Base-by-base conservation (phyloP, 345 rosid genomes). In the Conringia planisiliqua region DNA sequence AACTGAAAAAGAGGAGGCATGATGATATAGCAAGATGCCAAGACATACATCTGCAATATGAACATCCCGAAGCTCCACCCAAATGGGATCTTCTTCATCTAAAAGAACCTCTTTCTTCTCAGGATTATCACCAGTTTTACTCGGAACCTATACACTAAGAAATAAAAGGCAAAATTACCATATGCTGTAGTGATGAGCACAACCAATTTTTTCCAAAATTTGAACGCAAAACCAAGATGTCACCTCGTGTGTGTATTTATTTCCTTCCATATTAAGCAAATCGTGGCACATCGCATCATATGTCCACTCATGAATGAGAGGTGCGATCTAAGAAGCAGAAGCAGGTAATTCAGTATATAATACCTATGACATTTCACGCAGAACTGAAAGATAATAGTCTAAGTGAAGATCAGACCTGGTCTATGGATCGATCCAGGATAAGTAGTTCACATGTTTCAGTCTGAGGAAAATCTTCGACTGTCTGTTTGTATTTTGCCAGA, bases 281-380 rank as follows among this genome's bases (percentile, higher is more conserved):
- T 95, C 99, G 63, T 85, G 97, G 83, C 98, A 95, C 85, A 95
- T 92, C 1, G 99, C 97, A 87, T 90, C 99, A 67, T 95, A 95
- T 10, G 99, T 95, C 99, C 99, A 95, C 86, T 95, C 99, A 77
- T 95, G 99, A 73, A 95, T 95, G 67, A 95, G 70, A 77, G 99
- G 99, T 85, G 99, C 97, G 74, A 95, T 85, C 99, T 94, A 82
- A 22, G 51, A 82, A 67, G 59, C 44, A 74, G 24, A 77, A 64
- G 75, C 71, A 60, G 11, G 10, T 55, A 48, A 24, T 5, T 52
- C 10, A 24, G 44, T 20, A 46, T 38, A n/a, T 16, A 40, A 12
- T n/a, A 36, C 43, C 63, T 54, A 56, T 14, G 46, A 10, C 57
- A 54, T 39, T 66, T 59, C 33, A 71, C 63, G 36, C 42, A 58